Percentiles rank a stretch among this genome's conserved stretches.
phyloP scores from a whole-genome alignment of 306 rosid species.

The Leucaena leucocephala region DNA sequence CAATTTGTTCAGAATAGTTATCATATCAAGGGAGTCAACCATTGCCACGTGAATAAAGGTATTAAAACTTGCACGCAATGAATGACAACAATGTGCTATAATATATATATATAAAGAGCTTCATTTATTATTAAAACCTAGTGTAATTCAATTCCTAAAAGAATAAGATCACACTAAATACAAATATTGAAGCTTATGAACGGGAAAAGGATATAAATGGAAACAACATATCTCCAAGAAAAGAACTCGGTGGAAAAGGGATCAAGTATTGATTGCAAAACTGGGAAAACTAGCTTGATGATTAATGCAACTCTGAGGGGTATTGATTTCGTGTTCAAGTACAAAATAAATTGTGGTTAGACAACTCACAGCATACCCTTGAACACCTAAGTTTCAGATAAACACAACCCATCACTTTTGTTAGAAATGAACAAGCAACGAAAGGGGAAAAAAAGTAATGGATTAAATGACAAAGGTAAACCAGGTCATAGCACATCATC shows the following conservation, averaged over 20 bases:
- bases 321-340: neutral
- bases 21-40: constrained; percentile 11
- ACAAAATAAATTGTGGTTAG: neutral
- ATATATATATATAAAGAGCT: neutral
- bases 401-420: neutral
- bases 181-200: constrained; percentile 19
- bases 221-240: constrained; percentile 12
- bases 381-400: neutral
- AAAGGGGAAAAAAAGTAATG: neutral
- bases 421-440: constrained; percentile 10
- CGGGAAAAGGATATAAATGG: constrained; percentile 20
- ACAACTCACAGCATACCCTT: neutral
- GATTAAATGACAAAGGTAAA: constrained; percentile 14
- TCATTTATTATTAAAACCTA: neutral
- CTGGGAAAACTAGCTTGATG: constrained; percentile 2
- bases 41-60: neutral
- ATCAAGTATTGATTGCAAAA: constrained; percentile 12
- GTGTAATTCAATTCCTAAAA: neutral
- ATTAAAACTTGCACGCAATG: neutral
- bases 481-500: constrained; percentile 21
- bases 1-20: constrained; percentile 22
- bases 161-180: constrained; percentile 10
- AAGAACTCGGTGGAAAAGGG: constrained; percentile 18
- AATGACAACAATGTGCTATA: neutral
- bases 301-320: neutral